Conservation (phyloP, 1,284 basidiomycete genomes). For the Pseudozyma sp. region DNA sequence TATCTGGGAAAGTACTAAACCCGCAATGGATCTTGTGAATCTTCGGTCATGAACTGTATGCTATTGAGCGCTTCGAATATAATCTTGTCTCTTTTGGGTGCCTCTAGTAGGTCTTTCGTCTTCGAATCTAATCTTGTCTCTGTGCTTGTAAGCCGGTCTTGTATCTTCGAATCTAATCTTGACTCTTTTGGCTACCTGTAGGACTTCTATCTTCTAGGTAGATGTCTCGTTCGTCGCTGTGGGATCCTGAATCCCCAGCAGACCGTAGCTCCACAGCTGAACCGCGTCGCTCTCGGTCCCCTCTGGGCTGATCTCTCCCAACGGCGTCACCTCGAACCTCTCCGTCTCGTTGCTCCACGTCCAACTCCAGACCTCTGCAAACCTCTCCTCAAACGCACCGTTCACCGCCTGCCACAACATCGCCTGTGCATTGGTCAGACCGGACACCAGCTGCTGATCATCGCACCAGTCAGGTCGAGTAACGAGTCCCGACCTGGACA, state of each 20-base stretch:
- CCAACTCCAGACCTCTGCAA: conserved; percentile 50
- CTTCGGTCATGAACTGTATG: too few species aligned
- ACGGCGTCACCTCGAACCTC: conserved; percentile 25
- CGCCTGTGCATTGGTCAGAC: conserved; percentile 68
- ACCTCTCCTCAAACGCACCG: conserved; percentile 62
- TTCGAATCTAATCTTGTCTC: too few species aligned
- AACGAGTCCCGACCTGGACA: conserved; percentile 36
- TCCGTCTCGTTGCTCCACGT: conserved; percentile 29
- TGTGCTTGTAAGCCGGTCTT: too few species aligned
- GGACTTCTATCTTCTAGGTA: background rate
- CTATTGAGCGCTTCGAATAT: too few species aligned
- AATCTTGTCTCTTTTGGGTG: too few species aligned
- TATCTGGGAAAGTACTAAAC: too few species aligned
- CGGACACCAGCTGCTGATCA: conserved; percentile 65
- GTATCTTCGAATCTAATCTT: too few species aligned
- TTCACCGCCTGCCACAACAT: conserved; percentile 71
- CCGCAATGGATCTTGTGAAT: too few species aligned
- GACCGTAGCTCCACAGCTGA: conserved; percentile 70
- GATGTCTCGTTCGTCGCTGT: conserved; percentile 4
- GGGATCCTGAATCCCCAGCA: conserved; percentile 68
- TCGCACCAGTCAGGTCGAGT: conserved; percentile 69
- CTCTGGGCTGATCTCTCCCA: conserved; percentile 51
- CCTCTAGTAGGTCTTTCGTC: too few species aligned
- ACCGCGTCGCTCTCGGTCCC: conserved; percentile 70
- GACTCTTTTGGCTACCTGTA: too few species aligned